Conservation (phyloP, 192 early-diverging fungal species). For the Funneliformis mosseae region DNA sequence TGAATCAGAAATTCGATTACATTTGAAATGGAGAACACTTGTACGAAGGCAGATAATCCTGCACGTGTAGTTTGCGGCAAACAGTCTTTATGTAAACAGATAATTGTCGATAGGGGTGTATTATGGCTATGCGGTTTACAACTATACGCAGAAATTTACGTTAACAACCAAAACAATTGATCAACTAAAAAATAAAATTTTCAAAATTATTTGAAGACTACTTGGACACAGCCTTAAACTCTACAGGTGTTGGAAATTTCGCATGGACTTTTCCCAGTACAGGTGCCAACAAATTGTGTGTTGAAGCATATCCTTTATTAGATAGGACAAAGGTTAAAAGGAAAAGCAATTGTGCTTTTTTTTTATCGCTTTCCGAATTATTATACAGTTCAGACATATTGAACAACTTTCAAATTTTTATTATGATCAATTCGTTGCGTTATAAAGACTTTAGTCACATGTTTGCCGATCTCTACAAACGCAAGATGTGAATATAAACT, state of each 20-base stretch:
- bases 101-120: neutral
- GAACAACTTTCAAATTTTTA: neutral
- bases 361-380: neutral
- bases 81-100: constrained; percentile 15
- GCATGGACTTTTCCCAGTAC: neutral
- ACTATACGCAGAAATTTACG: neutral
- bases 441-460: too few species aligned
- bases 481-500: too few species aligned
- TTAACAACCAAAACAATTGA: neutral
- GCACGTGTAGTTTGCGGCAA: constrained; percentile 3
- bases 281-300: neutral
- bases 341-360: neutral
- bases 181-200: constrained; percentile 5
- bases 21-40: neutral
- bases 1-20: neutral
- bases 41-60: neutral
- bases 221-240: neutral
- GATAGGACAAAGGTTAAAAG: constrained; percentile 6
- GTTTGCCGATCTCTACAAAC: too few species aligned
- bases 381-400: neutral
- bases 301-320: neutral
- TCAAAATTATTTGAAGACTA: neutral
- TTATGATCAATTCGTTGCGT: too few species aligned
- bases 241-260: neutral
- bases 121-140: constrained; percentile 6